These are phyloP conservation scores for Carallia pectinifolia DNA, from an alignment of 345 rosid species.

Conservation along the genomic window DNA sequence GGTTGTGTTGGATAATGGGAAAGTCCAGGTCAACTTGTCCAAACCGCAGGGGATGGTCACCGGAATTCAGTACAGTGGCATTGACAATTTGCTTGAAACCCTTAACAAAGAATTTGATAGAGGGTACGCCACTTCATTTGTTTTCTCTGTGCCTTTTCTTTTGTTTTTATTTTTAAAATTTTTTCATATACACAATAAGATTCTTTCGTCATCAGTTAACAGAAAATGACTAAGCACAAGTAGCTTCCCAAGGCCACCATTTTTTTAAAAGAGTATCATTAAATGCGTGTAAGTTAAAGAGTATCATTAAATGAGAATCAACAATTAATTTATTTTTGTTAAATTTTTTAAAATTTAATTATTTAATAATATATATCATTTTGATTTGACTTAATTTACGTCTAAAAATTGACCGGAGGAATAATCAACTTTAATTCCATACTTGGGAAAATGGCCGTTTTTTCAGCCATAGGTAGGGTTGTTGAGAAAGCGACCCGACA, in stretches of 20 bases:
- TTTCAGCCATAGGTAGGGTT: not conserved
- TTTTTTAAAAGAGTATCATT: too few relatives aligned
- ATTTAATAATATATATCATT: too few relatives aligned
- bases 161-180: not conserved
- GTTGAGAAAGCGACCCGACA: not conserved
- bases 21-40: conserved; percentile 9
- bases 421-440: not conserved
- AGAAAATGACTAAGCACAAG: too few relatives aligned
- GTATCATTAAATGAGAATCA: too few relatives aligned
- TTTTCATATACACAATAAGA: too few relatives aligned
- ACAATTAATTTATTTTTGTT: too few relatives aligned
- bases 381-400: too few relatives aligned
- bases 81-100: conserved; percentile 21
- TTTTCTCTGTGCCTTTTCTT: not conserved
- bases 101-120: conserved; percentile 3
- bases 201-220: too few relatives aligned
- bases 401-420: too few relatives aligned
- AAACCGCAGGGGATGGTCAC: conserved; percentile 16
- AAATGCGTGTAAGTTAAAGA: too few relatives aligned
- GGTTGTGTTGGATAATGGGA: conserved; percentile 26
- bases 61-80: conserved; percentile 26
- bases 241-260: too few relatives aligned
- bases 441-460: not conserved
- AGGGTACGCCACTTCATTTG: conserved; percentile 13
- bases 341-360: too few relatives aligned